These are phyloP conservation scores for Prosopis cineraria DNA, from an alignment of 306 rosid genomes.

Conservation along the genomic window DNA sequence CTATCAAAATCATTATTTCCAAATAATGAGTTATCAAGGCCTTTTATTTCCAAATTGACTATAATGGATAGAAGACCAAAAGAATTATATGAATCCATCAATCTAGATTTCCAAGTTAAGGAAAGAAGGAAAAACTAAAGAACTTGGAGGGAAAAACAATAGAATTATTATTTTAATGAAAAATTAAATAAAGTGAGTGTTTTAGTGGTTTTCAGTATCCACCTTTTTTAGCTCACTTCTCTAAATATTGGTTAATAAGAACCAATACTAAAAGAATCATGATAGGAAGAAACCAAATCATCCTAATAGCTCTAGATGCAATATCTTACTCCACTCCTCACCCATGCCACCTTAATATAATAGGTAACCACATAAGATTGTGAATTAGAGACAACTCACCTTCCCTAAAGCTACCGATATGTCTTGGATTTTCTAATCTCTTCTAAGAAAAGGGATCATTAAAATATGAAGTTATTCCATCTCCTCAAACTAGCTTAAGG, in stretches of 20 bases:
- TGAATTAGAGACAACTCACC: neutral
- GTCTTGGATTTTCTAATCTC: neutral
- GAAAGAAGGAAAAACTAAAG: neutral
- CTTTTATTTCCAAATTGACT: neutral
- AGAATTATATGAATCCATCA: neutral
- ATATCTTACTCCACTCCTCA: constrained; percentile 1
- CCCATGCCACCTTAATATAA: neutral
- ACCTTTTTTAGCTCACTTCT: neutral
- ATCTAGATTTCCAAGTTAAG: neutral
- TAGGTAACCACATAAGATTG: neutral
- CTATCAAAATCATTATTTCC: neutral
- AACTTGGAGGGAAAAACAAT: neutral
- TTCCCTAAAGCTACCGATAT: neutral
- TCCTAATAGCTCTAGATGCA: neutral
- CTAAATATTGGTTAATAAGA: neutral
- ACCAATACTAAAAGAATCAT: neutral
- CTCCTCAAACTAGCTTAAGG: constrained; percentile 9
- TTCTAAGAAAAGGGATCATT: neutral
- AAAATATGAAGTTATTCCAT: neutral
- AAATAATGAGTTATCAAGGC: neutral
- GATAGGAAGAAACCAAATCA: neutral
- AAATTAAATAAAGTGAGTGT: neutral
- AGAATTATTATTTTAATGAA: neutral
- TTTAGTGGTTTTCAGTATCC: neutral
- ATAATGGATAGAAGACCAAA: neutral